Evolutionary conservation across 345 rosid species (phyloP), one percentile per base, ranked within the genome.

Genomic region (Corchorus olitorius): DNA sequence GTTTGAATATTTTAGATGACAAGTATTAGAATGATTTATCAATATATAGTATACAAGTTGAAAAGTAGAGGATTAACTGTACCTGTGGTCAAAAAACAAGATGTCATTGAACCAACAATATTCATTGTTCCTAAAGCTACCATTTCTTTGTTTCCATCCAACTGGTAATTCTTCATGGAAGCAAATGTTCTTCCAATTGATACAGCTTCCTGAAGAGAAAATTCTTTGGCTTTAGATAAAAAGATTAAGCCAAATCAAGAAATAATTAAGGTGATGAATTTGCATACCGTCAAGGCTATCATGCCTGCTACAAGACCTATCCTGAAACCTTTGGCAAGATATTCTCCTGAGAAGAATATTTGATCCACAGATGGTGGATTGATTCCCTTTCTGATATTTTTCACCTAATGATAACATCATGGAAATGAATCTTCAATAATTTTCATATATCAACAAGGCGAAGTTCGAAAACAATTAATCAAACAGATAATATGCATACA

Each of bases 91-190:
- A 94, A 94, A 70, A 90, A 94, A 80, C 98, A 94, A 13, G 98
- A 94, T 37, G 97, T 88, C 92, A 93, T 81, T 2, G 98, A 94
- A n/a, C 99, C 99, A 33, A 95, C 89, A 41, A 95, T 58, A 68
- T 95, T 95, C 99, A 91, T 95, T 27, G 94, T 70, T 81, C 99
- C 98, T 60, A 95, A 76, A 50, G 99, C 97, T 41, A 95, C 89
- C 99, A 93, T 95, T 84, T 93, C 98, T 79, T 91, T 95, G 87
- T 93, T 95, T 75, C 99, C 98, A 65, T 95, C 99, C 13, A 95
- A 76, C 61, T 93, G 94, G 83, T 95, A 93, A 80, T 91, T 96
- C 77, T 95, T 93, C 98, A 87, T 90, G 74, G 89, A 65, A 61
- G 99, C 98, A 79, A 94, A 94, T 48, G 98, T 93, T 87, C 98